These are phyloP conservation scores for Umbellularia californica DNA, from an alignment of 164 flowering plant species.

Conservation along the genomic window DNA sequence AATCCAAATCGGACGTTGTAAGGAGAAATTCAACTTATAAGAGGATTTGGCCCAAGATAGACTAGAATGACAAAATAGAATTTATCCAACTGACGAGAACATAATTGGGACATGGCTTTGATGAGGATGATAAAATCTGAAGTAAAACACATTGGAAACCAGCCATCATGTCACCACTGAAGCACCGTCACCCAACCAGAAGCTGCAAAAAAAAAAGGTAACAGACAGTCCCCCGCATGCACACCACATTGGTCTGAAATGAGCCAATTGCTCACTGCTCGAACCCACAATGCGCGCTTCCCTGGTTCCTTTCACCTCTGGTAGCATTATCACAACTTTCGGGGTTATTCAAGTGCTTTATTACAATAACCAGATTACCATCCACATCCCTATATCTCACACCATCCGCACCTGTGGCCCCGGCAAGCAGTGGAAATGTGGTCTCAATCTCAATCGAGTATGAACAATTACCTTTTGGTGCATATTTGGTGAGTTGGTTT, in stretches of 20 bases:
- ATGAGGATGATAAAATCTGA: not conserved
- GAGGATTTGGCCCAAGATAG: too few relatives aligned
- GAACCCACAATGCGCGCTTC: slow-evolving; percentile 12
- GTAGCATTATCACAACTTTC: slow-evolving; percentile 6
- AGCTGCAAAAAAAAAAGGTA: slow-evolving; percentile 12
- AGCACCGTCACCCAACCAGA: slow-evolving; percentile 24
- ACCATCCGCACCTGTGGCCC: slow-evolving; percentile 7
- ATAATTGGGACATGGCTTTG: too few relatives aligned
- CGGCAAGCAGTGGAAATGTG: slow-evolving; percentile 15
- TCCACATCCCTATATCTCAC: slow-evolving; percentile 16
- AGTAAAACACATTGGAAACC: slow-evolving; percentile 13
- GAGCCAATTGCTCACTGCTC: slow-evolving; percentile 9
- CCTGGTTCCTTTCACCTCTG: slow-evolving; percentile 11
- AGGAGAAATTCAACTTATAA: slow-evolving; percentile 7
- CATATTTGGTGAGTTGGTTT: not conserved
- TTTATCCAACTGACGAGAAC: too few relatives aligned
- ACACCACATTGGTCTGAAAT: slow-evolving; percentile 14
- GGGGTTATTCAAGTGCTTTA: slow-evolving; percentile 20
- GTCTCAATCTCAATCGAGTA: slow-evolving; percentile 21
- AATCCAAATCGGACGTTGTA: slow-evolving; percentile 23
- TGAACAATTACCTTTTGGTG: slow-evolving; percentile 9
- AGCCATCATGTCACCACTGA: slow-evolving; percentile 1
- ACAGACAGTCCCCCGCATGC: slow-evolving; percentile 17
- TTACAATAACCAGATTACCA: slow-evolving; percentile 10
- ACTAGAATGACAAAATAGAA: too few relatives aligned